Evolutionary conservation across 441 rosid genomes (phyloP).

Genomic region (Monsonia emarginata): DNA sequence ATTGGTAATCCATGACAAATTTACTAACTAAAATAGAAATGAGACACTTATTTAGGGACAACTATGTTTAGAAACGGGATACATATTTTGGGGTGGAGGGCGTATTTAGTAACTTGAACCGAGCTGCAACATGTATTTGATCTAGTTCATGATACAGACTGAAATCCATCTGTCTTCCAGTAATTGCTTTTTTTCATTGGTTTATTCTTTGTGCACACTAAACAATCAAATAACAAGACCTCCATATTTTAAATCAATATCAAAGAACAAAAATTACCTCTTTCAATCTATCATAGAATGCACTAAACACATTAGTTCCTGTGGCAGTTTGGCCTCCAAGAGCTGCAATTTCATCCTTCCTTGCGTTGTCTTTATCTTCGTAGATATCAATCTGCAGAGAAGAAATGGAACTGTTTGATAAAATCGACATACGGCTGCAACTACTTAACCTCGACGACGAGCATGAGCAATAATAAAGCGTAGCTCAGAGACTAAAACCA

Average conservation of each 20-base stretch:
- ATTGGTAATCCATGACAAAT: too few relatives aligned
- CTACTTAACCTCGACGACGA: background rate
- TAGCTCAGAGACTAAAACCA: background rate
- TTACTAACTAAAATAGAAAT: too few relatives aligned
- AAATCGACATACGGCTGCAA: background rate
- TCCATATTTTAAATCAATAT: background rate
- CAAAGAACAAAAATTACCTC: constrained; percentile 39
- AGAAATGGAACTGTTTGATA: constrained; percentile 5
- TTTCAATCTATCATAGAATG: constrained; percentile 81
- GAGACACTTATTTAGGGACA: too few relatives aligned
- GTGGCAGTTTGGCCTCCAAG: constrained; percentile 80
- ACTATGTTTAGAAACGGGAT: too few relatives aligned
- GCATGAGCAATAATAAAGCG: background rate
- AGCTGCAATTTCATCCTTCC: constrained; percentile 89
- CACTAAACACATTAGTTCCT: constrained; percentile 67
- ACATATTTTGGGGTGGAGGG: too few relatives aligned
- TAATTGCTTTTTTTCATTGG: background rate
- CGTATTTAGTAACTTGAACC: background rate
- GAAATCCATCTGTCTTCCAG: background rate
- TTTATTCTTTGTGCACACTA: background rate
- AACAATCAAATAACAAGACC: background rate
- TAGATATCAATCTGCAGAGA: constrained; percentile 59
- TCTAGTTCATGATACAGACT: background rate
- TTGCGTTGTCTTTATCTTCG: constrained; percentile 72
- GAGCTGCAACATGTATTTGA: background rate